Base-by-base conservation (phyloP, 495 filamentous ascomycete genomes). In the Hyaloscypha hepaticicola region DNA sequence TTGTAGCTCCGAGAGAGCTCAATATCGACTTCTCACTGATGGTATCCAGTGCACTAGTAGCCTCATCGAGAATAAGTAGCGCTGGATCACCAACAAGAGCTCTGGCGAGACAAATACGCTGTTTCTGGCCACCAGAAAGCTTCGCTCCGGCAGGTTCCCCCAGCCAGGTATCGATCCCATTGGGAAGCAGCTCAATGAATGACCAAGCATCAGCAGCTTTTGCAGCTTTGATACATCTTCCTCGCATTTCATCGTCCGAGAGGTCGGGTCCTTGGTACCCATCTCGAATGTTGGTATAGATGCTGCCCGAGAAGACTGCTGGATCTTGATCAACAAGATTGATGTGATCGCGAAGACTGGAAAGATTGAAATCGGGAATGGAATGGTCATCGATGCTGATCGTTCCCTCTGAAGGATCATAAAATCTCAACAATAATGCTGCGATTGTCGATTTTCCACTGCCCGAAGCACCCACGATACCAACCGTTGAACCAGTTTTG, bases 171-270 rank as follows among this genome's bases (percentile, higher is more conserved):
- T 76, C 79, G 45, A 81, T 77, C 50, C 80, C 85, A 48, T 84
- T 64, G 21, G 81, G 79, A 50, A 88, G 64, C 3, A 72, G 56
- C 6, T 74, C 64, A 70, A 83, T 82, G 52, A 79, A 79, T n/a
- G 75, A 68, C 59, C 73, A 66, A 3, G 76, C 68, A 61, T 78
- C 62, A 19, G 70, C 76, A 29, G 58, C 60, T 56, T 59, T 66
- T 70, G 87, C 91, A n/a, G 88, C 90, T 58, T 84, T 80, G 62
- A 83, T 79, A n/a, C 91, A 80, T 63, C 25, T 19, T 55, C 48
- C 64, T 53, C 58, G 33, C 61, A 63, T 58, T 26, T 67, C 61
- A 21, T 63, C 48, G 9, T 70, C 64, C 2, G 56, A 22, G 26
- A 66, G 21, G 7, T 52, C 25, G 4, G 57, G 25, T 1, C 68